phyloP scores from a whole-genome alignment of 2,329 filamentous ascomycete genomes.

The Pestalotiopsis sp. region DNA sequence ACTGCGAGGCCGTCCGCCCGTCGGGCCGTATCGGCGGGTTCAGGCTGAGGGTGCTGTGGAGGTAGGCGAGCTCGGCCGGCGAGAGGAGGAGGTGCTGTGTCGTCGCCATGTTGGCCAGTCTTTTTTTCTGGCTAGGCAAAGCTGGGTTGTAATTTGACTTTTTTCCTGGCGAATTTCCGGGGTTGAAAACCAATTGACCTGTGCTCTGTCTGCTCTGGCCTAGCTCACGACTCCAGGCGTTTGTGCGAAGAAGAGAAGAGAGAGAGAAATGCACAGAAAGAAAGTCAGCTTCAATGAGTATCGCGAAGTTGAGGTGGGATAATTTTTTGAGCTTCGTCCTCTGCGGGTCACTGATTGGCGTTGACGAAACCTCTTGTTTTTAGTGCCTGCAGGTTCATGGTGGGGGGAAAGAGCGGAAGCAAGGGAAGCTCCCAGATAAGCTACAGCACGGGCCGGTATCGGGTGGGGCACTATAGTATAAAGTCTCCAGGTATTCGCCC shows the following conservation, averaged over 20 bases:
- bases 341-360: conserved; percentile 6
- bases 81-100: conserved; percentile 77
- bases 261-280: background rate
- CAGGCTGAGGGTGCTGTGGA: conserved; percentile 83
- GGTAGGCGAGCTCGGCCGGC: conserved; percentile 93
- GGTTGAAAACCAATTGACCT: too few species aligned
- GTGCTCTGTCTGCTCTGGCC: too few species aligned
- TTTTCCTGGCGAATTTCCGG: too few species aligned
- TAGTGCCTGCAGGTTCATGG: background rate
- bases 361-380: background rate
- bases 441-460: background rate
- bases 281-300: conserved; percentile 6
- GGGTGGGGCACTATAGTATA: background rate
- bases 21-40: conserved; percentile 87
- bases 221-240: too few species aligned
- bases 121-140: too few species aligned
- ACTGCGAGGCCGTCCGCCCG: conserved; percentile 78
- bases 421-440: background rate
- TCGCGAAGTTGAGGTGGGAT: conserved; percentile 21
- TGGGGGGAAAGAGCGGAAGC: background rate
- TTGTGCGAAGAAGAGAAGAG: too few species aligned
- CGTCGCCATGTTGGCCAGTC: conserved; percentile 54
- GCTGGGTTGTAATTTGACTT: too few species aligned
- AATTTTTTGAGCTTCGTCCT: conserved; percentile 22
- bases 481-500: background rate